Conservation (phyloP, 2,329 filamentous ascomycete species). For the Proliferodiscus dingleyae region DNA sequence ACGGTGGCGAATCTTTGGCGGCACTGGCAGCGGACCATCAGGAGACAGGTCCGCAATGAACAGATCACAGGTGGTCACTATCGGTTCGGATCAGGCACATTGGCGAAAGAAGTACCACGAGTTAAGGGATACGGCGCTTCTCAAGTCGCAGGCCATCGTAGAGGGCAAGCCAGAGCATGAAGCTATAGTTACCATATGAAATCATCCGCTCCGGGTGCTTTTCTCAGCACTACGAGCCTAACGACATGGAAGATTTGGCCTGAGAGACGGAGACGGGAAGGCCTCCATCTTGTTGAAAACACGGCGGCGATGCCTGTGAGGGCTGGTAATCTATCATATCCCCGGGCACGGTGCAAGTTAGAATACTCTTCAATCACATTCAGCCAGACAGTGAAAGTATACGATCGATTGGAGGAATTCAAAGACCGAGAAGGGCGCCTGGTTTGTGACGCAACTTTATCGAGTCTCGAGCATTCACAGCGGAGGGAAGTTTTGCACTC, state of each 20-base stretch:
- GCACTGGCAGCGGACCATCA: background rate
- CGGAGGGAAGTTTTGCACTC: background rate
- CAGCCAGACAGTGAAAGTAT: conserved; percentile 1
- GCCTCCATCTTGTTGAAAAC: too few species aligned
- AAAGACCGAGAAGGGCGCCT: background rate
- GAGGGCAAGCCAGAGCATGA: too few species aligned
- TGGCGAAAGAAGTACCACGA: background rate
- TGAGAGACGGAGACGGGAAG: too few species aligned
- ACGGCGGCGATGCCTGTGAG: conserved; percentile 9
- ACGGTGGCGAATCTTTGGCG: background rate
- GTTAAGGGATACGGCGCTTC: background rate
- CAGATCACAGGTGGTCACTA: background rate
- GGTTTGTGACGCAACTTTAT: background rate
- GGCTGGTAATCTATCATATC: conserved; percentile 9
- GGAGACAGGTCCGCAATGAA: background rate
- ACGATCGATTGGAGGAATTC: background rate
- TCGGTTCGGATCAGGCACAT: background rate
- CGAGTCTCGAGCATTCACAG: background rate
- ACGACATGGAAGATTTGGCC: too few species aligned
- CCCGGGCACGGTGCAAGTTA: conserved; percentile 1
- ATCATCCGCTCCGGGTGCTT: too few species aligned
- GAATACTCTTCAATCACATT: conserved; percentile 11
- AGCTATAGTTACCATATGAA: too few species aligned
- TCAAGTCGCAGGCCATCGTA: background rate
- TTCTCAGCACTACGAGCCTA: too few species aligned